Conservation (phyloP, 495 filamentous ascomycete species). For the Parathielavia hyrcaniae region DNA sequence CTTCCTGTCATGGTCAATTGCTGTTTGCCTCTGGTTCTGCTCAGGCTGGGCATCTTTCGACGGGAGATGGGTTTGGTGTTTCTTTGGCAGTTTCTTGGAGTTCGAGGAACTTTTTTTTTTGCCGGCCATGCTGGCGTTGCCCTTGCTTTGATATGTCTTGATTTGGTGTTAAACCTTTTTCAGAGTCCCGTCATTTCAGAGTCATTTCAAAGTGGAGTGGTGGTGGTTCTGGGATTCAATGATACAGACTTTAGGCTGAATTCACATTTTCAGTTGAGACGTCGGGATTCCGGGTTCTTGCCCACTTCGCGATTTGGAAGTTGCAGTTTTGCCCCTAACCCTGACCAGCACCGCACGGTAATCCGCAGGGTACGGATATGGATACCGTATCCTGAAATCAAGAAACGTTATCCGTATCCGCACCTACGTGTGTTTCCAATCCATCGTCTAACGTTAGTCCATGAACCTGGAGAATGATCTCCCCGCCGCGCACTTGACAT, state of each 20-base stretch:
- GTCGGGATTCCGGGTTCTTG: background rate
- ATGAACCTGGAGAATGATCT: no score
- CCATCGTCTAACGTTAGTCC: no score
- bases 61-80: background rate
- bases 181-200: slow-evolving; percentile 2
- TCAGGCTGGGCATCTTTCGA: background rate
- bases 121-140: background rate
- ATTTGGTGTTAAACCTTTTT: background rate
- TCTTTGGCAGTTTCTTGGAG: slow-evolving; percentile 6
- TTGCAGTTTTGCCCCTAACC: no score
- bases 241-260: slow-evolving; percentile 5
- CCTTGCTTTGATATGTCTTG: slow-evolving; percentile 12
- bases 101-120: background rate
- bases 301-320: background rate
- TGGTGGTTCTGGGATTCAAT: slow-evolving; percentile 2
- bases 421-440: no score
- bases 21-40: background rate
- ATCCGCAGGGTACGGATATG: no score
- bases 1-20: background rate
- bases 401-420: no score
- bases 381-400: no score
- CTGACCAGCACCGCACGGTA: no score
- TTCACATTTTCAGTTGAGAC: background rate
- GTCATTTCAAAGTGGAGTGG: no score
- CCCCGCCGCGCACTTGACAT: no score